These are phyloP conservation scores for Trichosporon ovoides DNA, from an alignment of 1,284 basidiomycete genomes.

Conservation along the genomic window DNA sequence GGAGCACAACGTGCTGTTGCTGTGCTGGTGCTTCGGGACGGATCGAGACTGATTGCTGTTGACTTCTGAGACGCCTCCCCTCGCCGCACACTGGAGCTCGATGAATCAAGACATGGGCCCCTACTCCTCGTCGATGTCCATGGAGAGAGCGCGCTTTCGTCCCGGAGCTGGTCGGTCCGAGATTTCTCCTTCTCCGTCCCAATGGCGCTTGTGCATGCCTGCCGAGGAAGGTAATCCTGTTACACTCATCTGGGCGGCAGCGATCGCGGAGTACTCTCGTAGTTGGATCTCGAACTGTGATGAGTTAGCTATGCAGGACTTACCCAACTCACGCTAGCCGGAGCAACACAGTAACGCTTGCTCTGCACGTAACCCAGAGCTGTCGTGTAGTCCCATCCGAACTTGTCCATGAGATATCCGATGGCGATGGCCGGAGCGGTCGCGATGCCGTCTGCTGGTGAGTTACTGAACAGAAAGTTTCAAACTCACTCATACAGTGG, in stretches of 20 bases:
- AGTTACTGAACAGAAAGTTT: slow-evolving; percentile 4
- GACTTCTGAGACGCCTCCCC: too few species aligned
- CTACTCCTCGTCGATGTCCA: not conserved
- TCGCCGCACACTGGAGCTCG: not conserved
- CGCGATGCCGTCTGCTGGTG: slow-evolving; percentile 82
- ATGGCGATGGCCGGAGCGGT: slow-evolving; percentile 82
- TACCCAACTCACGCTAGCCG: slow-evolving; percentile 58
- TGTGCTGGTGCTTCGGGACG: too few species aligned
- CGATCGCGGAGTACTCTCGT: slow-evolving; percentile 88
- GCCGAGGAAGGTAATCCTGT: slow-evolving; percentile 5
- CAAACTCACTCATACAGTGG: slow-evolving; percentile 73
- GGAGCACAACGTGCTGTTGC: too few species aligned
- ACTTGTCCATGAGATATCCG: slow-evolving; percentile 85
- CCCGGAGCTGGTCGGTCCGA: not conserved
- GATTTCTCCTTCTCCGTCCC: slow-evolving; percentile 15
- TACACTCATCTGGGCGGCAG: slow-evolving; percentile 34
- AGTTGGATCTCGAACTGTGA: slow-evolving; percentile 74
- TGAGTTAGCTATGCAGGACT: not conserved
- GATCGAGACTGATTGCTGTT: too few species aligned
- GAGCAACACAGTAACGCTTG: slow-evolving; percentile 81
- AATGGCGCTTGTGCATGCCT: slow-evolving; percentile 21
- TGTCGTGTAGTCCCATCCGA: slow-evolving; percentile 67
- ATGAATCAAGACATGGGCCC: not conserved
- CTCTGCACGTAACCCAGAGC: slow-evolving; percentile 80
- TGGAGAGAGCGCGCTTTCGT: not conserved